These are phyloP conservation scores for Penicillium sp. DNA, from an alignment of 2,329 filamentous ascomycete species.

Conservation along the genomic window DNA sequence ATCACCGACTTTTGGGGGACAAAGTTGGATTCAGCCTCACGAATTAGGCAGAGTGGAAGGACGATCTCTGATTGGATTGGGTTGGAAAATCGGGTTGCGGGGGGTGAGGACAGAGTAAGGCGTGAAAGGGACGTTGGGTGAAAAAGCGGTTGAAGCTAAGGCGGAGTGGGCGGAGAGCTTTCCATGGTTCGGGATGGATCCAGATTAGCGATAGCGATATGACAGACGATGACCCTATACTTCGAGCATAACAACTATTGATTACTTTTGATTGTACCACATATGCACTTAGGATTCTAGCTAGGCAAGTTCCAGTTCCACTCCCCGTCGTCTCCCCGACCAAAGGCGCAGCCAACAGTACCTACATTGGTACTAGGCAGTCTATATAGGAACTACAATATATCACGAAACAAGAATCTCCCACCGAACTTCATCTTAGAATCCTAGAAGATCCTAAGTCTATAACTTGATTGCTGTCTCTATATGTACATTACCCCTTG, in stretches of 20 bases:
- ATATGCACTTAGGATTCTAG: neutral
- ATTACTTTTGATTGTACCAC: too few relatives aligned
- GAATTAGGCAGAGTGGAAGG: conserved; percentile 34
- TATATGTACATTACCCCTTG: neutral
- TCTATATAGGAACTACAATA: neutral
- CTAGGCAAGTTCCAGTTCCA: neutral
- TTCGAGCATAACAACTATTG: neutral
- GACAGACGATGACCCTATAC: neutral
- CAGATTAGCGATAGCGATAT: neutral
- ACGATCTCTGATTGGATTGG: conserved; percentile 4
- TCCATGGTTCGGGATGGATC: conserved; percentile 34
- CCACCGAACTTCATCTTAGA: neutral
- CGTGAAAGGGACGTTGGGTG: neutral
- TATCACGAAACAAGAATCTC: neutral
- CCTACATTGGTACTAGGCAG: neutral
- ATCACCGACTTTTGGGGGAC: conserved; percentile 6
- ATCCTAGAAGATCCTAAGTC: neutral
- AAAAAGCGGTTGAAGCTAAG: conserved; percentile 15
- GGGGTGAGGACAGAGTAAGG: conserved; percentile 1
- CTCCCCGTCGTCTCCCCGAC: conserved; percentile 3
- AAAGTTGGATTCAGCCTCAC: conserved; percentile 37
- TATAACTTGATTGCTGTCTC: neutral
- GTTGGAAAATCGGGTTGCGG: conserved; percentile 4
- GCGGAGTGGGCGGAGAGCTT: conserved; percentile 22
- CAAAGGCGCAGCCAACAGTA: neutral